Conservation (phyloP, 352 stramenopile species). For the Pseudoperonospora humuli region DNA sequence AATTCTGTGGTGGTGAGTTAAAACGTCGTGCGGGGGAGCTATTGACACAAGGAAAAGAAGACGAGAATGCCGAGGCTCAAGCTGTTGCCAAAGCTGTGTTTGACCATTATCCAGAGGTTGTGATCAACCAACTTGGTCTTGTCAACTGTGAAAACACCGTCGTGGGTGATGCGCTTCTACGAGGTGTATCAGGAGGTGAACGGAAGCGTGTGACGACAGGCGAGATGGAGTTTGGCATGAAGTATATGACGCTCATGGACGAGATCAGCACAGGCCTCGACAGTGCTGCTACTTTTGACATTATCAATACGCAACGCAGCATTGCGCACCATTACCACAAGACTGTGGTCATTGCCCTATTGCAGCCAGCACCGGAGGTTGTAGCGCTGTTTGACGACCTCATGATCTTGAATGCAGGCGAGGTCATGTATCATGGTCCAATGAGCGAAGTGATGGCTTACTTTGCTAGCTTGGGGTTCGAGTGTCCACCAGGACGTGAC, state of each 20-base stretch:
- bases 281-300: constrained; percentile 46
- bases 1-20: constrained; percentile 40
- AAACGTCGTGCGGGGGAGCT: neutral
- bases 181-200: constrained; percentile 62
- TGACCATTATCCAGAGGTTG: constrained; percentile 26
- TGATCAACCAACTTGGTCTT: constrained; percentile 48
- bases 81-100: constrained; percentile 22
- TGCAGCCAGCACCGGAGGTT: constrained; percentile 70
- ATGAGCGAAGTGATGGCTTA: constrained; percentile 25
- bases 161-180: constrained; percentile 45
- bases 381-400: constrained; percentile 47
- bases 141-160: constrained; percentile 48
- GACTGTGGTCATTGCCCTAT: constrained; percentile 63
- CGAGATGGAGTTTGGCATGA: constrained; percentile 76
- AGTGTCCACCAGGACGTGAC: constrained; percentile 20
- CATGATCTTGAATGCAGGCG: constrained; percentile 36
- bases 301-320: constrained; percentile 38
- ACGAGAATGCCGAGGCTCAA: constrained; percentile 37
- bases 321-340: constrained; percentile 35
- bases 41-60: constrained; percentile 28
- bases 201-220: constrained; percentile 58
- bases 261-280: constrained; percentile 73
- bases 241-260: constrained; percentile 80
- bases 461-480: constrained; percentile 28
- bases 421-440: constrained; percentile 36